A percentile compares a stretch with the other conserved stretches of the same genome.
These are phyloP conservation scores for Alternaria sp. DNA, from an alignment of 2,329 filamentous ascomycete species.

Conservation along the genomic window DNA sequence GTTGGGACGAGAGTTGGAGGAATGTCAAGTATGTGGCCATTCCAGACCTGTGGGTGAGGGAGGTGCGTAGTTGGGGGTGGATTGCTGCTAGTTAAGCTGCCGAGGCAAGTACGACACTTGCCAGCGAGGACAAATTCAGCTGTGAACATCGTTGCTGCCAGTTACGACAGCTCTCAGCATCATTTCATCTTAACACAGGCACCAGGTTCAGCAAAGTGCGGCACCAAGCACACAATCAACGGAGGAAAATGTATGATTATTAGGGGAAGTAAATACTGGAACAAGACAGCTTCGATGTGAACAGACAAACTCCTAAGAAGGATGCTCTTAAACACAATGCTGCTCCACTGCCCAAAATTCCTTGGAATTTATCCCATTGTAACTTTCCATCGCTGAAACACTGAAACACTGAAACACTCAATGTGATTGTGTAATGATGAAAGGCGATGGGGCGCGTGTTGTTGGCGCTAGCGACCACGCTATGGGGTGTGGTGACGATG, in stretches of 20 bases:
- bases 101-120: neutral
- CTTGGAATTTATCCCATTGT: neutral
- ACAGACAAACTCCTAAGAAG: neutral
- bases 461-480: slow-evolving; percentile 3
- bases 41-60: neutral
- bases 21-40: neutral
- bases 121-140: neutral
- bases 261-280: neutral
- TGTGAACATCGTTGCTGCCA: neutral
- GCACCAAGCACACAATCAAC: neutral
- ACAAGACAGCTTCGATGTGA: neutral
- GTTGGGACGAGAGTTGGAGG: neutral
- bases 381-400: neutral
- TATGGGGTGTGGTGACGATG: slow-evolving; percentile 12
- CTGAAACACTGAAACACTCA: neutral
- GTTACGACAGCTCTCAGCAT: no score
- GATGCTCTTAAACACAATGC: neutral
- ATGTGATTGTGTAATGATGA: slow-evolving; percentile 6
- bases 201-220: neutral
- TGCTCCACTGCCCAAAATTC: neutral
- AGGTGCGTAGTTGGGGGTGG: neutral
- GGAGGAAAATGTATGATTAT: neutral
- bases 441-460: neutral
- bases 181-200: no score
- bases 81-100: neutral